Base-by-base conservation (phyloP, 352 stramenopile species). In the Phytopythium helicoides region DNA sequence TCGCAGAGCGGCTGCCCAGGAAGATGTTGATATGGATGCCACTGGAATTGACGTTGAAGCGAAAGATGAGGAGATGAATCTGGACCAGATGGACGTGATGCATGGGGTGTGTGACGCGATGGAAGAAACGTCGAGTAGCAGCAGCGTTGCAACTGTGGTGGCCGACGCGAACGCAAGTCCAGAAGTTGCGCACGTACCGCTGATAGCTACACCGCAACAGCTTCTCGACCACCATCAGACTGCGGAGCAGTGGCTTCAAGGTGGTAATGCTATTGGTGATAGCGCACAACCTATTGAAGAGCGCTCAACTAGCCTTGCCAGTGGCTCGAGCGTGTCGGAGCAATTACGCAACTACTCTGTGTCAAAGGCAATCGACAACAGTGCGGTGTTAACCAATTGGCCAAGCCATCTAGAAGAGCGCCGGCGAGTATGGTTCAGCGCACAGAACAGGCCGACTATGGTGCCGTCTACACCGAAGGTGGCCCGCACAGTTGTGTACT, bases 401-500 rank as follows among this genome's bases (percentile, higher is more conserved):
- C 79, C 79, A 15, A 47, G 37, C 1, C 62, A 73, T 12, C 70
- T 90, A 1, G 56, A 71, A 35, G 66, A 79, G 39, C 72, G 80
- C 19, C 60, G 73, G 38, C 62, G 56, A 19, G 53, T 66, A 25
- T 87, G 55, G 73, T 83, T 70, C 58, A 42, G 64, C 28, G 60
- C 56, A 34, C 52, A 34, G n/a, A n/a, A n/a, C n/a, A n/a, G n/a
- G 36, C 38, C 19, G n/a, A 53, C 46, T 21, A 28, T 18, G 4
- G 44, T n/a, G n/a, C 7, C 11, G 35, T 18, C 25, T 39, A 19
- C 35, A 10, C 35, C n/a, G n/a, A n/a, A n/a, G n/a, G n/a, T 16
- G 50, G 47, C 38, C n/a, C 47, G 56, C 21, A 60, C 63, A 18
- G 58, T 92, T 25, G 51, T 92, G 9, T 92, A 92, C 55, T 92